Conservation (phyloP, 208 protist species). For the Trypanosoma boissoni region DNA sequence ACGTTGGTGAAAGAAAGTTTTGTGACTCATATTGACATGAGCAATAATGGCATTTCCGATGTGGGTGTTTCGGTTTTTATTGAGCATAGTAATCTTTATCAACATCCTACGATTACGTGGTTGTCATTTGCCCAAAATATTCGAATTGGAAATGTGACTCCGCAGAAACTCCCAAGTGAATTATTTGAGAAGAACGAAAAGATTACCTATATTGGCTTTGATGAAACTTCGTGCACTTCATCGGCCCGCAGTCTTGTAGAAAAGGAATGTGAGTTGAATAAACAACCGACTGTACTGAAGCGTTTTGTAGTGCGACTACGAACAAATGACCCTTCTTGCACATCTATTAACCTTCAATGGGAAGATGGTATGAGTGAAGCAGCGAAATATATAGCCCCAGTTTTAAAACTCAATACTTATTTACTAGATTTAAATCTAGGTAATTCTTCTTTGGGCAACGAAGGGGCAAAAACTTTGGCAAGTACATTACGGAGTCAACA, state of each 20-base stretch:
- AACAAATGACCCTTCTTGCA: conserved; percentile 39
- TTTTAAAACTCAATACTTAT: conserved; percentile 45
- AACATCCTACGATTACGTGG: conserved; percentile 37
- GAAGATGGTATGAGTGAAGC: conserved; percentile 46
- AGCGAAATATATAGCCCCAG: conserved; percentile 57
- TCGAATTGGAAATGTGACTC: conserved; percentile 53
- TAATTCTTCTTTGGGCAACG: conserved; percentile 63
- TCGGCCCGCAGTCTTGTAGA: conserved; percentile 33
- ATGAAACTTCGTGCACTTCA: conserved; percentile 54
- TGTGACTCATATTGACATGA: conserved; percentile 38
- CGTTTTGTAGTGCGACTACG: conserved; percentile 49
- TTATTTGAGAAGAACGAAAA: conserved; percentile 62
- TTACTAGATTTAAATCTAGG: conserved; percentile 78
- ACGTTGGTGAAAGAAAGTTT: conserved; percentile 46
- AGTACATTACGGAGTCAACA: conserved; percentile 57
- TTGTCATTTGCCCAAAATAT: conserved; percentile 64
- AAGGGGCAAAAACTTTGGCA: conserved; percentile 54
- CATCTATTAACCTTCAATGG: conserved; percentile 79
- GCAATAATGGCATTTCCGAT: conserved; percentile 47
- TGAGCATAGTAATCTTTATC: conserved; percentile 34
- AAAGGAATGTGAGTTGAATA: conserved; percentile 76
- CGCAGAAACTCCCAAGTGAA: conserved; percentile 30
- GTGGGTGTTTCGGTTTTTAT: conserved; percentile 52
- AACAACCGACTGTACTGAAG: conserved; percentile 66
- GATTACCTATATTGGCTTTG: conserved; percentile 55